These are phyloP conservation scores for Ammopiptanthus mongolicus DNA, from an alignment of 306 rosid species.

Conservation along the genomic window DNA sequence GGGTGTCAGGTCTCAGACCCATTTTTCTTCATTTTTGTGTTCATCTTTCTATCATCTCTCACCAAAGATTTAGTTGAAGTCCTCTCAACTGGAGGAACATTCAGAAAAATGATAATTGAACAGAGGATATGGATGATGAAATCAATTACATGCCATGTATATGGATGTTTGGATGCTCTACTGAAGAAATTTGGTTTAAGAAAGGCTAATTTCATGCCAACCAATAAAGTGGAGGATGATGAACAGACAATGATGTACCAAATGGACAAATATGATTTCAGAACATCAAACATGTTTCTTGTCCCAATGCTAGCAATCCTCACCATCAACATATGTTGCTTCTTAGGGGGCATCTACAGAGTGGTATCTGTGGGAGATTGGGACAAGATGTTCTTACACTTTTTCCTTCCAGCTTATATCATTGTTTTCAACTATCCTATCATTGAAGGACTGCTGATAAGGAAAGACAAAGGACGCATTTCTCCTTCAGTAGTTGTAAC, in stretches of 20 bases:
- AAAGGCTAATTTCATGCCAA: conserved; percentile 45
- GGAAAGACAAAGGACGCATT: conserved; percentile 33
- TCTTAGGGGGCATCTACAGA: conserved; percentile 35
- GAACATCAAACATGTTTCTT: conserved; percentile 45
- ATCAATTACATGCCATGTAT: conserved; percentile 34
- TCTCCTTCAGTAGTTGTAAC: conserved; percentile 10
- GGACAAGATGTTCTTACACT: conserved; percentile 29
- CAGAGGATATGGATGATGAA: conserved; percentile 65
- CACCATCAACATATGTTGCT: conserved; percentile 32
- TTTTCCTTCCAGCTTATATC: conserved; percentile 19
- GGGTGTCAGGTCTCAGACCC: conserved; percentile 48
- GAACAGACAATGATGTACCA: conserved; percentile 39
- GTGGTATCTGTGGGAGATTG: conserved; percentile 27
- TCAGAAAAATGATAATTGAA: conserved; percentile 38
- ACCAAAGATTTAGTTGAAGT: conserved; percentile 40
- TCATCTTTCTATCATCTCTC: conserved; percentile 36
- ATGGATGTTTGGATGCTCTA: conserved; percentile 48
- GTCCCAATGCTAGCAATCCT: conserved; percentile 42
- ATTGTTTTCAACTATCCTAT: conserved; percentile 21
- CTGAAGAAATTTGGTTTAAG: conserved; percentile 43
- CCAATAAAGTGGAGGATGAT: conserved; percentile 51
- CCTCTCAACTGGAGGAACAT: conserved; percentile 41
- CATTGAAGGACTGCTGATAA: conserved; percentile 15
- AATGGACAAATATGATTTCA: conserved; percentile 51
- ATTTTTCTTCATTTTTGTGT: conserved; percentile 27